These are phyloP conservation scores for Hibiscus mutabilis DNA, from an alignment of 345 rosid genomes.

Conservation along the genomic window DNA sequence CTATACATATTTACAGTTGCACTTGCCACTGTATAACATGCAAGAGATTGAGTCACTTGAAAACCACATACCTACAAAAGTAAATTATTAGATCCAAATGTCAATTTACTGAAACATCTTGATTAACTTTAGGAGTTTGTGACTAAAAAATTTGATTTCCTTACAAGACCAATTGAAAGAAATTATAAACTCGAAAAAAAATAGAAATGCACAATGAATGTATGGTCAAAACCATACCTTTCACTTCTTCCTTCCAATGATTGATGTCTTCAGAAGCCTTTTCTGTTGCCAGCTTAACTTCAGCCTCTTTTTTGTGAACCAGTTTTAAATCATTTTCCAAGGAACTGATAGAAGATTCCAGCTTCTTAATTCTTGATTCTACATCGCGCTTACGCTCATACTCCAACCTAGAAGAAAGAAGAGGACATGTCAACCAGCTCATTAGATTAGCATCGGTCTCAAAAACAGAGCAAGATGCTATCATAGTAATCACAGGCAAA, in stretches of 20 bases:
- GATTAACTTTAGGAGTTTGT: neutral
- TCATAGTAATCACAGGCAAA: neutral
- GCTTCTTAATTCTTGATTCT: slow-evolving; percentile 68
- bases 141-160: neutral
- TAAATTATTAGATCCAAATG: neutral
- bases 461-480: neutral
- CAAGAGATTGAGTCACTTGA: slow-evolving; percentile 1
- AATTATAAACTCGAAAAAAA: neutral
- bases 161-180: neutral
- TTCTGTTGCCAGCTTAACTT: slow-evolving; percentile 52
- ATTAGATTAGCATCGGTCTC: neutral
- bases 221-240: slow-evolving; percentile 39
- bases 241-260: slow-evolving; percentile 67
- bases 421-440: neutral
- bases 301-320: slow-evolving; percentile 54
- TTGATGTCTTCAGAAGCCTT: slow-evolving; percentile 53
- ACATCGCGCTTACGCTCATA: slow-evolving; percentile 90
- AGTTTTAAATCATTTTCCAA: slow-evolving; percentile 63
- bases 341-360: slow-evolving; percentile 60
- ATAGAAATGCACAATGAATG: neutral
- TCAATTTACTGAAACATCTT: neutral
- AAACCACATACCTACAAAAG: neutral
- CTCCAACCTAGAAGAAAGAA: slow-evolving; percentile 59
- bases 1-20: neutral
- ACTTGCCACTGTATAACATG: neutral